Percentiles rank a stretch among this genome's conserved stretches.
Evolutionary conservation across 2,329 filamentous ascomycete genomes (phyloP).

Genomic region (Fusarium ramigenum): DNA sequence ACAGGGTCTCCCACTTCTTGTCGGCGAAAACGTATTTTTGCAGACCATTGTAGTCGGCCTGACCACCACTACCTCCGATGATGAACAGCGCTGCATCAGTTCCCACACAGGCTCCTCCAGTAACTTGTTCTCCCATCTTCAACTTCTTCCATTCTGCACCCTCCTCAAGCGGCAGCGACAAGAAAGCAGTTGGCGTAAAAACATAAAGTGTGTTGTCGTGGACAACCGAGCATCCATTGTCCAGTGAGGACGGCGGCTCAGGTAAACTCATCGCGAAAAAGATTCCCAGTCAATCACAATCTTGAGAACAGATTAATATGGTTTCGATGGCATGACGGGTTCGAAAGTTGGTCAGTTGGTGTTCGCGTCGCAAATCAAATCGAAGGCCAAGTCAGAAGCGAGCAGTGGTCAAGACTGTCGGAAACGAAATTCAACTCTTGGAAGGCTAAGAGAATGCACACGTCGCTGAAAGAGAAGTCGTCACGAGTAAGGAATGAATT

Average conservation of each 20-base stretch:
- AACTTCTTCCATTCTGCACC: slow-evolving; percentile 78
- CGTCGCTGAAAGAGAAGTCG: slow-evolving; percentile 21
- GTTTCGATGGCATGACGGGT: slow-evolving; percentile 43
- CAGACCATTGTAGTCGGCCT: slow-evolving; percentile 73
- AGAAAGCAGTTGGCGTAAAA: slow-evolving; percentile 79
- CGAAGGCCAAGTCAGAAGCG: slow-evolving; percentile 8
- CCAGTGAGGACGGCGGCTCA: slow-evolving; percentile 73
- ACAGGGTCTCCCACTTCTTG: slow-evolving; percentile 61
- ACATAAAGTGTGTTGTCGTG: slow-evolving; percentile 85
- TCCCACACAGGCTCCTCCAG: slow-evolving; percentile 80
- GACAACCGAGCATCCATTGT: slow-evolving; percentile 83
- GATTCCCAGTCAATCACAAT: slow-evolving; percentile 19
- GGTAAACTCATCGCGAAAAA: slow-evolving; percentile 72
- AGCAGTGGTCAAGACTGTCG: slow-evolving; percentile 1
- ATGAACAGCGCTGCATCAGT: slow-evolving; percentile 78
- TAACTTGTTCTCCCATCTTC: slow-evolving; percentile 73
- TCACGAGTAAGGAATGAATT: slow-evolving; percentile 27
- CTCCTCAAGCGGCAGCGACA: slow-evolving; percentile 73
- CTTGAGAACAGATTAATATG: slow-evolving; percentile 20
- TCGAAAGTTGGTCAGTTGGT: slow-evolving; percentile 7
- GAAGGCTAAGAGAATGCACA: slow-evolving; percentile 1
- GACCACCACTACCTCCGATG: slow-evolving; percentile 74
- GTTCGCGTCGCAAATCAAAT: slow-evolving; percentile 28
- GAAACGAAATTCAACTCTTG: slow-evolving; percentile 8
- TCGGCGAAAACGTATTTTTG: slow-evolving; percentile 71